Percentiles rank a stretch among this genome's conserved stretches.
phyloP scores from a whole-genome alignment of 2,329 filamentous ascomycete species.

The Colletotrichum tanaceti region DNA sequence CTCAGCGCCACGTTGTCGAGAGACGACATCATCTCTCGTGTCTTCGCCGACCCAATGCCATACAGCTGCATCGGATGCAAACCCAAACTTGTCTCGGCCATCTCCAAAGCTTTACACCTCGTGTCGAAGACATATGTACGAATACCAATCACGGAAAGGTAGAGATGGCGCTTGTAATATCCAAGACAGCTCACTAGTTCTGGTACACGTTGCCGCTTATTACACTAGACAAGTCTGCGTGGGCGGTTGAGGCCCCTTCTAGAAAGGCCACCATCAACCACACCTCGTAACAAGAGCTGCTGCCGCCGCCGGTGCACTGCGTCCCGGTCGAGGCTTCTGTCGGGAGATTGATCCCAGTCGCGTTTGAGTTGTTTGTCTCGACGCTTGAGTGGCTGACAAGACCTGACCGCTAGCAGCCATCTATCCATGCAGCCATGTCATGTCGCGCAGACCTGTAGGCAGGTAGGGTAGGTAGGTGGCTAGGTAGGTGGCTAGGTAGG shows the following conservation, averaged over 20 bases:
- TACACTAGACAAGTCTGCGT: neutral
- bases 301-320: neutral
- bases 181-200: neutral
- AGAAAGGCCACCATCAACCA: neutral
- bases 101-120: conserved; percentile 1
- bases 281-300: neutral
- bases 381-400: conserved; percentile 2
- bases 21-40: conserved; percentile 12
- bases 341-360: neutral
- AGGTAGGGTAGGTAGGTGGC: neutral
- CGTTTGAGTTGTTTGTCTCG: neutral
- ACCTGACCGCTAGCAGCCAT: conserved; percentile 12
- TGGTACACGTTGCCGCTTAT: conserved; percentile 2
- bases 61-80: conserved; percentile 2
- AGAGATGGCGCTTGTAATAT: neutral
- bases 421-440: conserved; percentile 8
- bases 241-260: neutral
- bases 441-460: conserved; percentile 27
- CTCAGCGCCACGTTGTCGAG: conserved; percentile 38
- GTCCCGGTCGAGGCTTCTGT: neutral
- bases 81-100: conserved; percentile 24
- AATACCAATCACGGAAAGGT: conserved; percentile 3
- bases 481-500: neutral
- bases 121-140: neutral
- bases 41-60: conserved; percentile 1